Base-by-base conservation (phyloP, 768 basidiomycete genomes). In the Saitozyma sp. region DNA sequence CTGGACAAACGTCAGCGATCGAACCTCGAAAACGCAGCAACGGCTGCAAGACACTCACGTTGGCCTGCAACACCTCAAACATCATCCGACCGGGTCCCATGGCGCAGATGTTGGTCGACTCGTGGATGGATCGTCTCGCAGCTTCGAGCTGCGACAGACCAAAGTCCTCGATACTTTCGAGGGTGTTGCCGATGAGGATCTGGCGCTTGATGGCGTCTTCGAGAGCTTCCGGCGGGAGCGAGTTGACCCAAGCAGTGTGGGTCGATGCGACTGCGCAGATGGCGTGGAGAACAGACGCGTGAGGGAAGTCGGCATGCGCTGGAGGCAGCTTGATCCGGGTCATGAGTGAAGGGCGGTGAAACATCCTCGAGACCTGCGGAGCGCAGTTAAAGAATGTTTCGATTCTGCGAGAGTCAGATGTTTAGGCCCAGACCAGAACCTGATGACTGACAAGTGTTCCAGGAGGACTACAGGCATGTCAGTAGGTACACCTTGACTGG, bases 351-450 rank as follows among this genome's bases (percentile, higher is more conserved):
- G 86, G 77, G 3, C 80, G 82, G 78, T 91, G 89, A 63, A 94
- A 83, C 37, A 92, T 80, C 42, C 87, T 86, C 61, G 83, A 82
- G 3, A 89, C 86, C 66, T 89, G 87, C 11, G 89, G 90, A 53
- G 89, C 87, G 69, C 86, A 88, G 10, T 83, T 82, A 77, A 92
- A 92, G 79, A 92, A 94, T 2, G 86, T 85, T 41, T 91, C 88
- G 56, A 90, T 85, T 50, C 88, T 93, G 68, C 29, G 7, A 6
- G 46, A 14, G 16, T 50, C 37, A 50, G 46, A 17, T 48, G 20
- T 7, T 56, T 14, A 37, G 38, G 13, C 20, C 4, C 38, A 14
- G 6, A 45, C 39, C 8, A 11, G 17, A 40, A 41, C 38, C 29
- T 29, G 41, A 29, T 10, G 7, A 63, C 67, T 49, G 38, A 72